Percentiles rank a stretch among this genome's conserved stretches.
These are phyloP conservation scores for Fulvia fulva DNA, from an alignment of 2,329 filamentous ascomycete genomes.

Conservation along the genomic window DNA sequence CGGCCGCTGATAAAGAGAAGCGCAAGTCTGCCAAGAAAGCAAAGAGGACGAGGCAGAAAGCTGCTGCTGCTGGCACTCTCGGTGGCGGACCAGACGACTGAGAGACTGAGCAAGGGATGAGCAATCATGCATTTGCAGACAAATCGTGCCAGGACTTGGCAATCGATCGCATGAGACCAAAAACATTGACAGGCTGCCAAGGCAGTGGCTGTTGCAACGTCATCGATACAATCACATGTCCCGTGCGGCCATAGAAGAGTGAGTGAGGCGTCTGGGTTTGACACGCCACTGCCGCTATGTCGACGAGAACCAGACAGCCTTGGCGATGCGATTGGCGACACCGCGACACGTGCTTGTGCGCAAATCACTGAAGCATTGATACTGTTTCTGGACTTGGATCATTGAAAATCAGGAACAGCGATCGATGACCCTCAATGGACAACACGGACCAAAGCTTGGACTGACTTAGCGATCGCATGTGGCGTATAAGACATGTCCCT, in stretches of 20 bases:
- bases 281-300: background rate
- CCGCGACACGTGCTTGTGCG: background rate
- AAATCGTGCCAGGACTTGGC: background rate
- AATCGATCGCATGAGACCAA: background rate
- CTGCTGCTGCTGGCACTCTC: slow-evolving; percentile 20
- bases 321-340: background rate
- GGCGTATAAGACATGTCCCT: background rate
- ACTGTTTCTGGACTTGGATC: background rate
- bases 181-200: too few species aligned
- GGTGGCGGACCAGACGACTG: slow-evolving; percentile 21
- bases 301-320: background rate
- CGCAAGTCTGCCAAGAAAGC: slow-evolving; percentile 32
- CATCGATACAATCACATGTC: background rate
- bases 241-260: background rate
- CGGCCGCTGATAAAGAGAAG: slow-evolving; percentile 28
- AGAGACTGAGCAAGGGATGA: background rate
- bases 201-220: too few species aligned
- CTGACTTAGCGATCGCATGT: background rate
- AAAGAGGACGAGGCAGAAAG: slow-evolving; percentile 26
- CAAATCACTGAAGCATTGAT: background rate
- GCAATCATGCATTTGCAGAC: background rate
- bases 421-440: background rate
- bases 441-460: background rate
- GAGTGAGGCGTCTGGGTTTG: background rate
- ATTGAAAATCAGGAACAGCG: background rate